Conservation (phyloP, 1,139 yeast genomes). For the Taphrina confusa region DNA sequence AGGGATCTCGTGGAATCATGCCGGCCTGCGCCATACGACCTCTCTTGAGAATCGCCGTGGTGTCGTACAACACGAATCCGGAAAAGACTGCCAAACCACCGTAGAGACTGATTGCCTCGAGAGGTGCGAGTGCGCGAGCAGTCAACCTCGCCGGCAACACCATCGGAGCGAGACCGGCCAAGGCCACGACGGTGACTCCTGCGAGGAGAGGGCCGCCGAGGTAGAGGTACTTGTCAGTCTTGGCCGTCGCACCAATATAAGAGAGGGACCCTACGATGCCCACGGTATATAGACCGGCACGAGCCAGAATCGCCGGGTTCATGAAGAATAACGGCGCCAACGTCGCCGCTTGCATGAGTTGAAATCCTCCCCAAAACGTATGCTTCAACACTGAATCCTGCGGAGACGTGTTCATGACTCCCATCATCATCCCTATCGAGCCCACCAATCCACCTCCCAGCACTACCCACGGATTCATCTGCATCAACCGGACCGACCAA, state of each 20-base stretch:
- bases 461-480: conserved; percentile 35
- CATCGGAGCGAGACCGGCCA: conserved; percentile 36
- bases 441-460: conserved; percentile 32
- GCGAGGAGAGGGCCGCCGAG: conserved; percentile 35
- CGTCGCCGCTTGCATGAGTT: conserved; percentile 32
- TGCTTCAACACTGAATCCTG: conserved; percentile 19
- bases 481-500: conserved; percentile 32
- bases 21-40: conserved; percentile 34
- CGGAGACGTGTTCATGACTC: conserved; percentile 31
- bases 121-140: conserved; percentile 29
- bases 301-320: conserved; percentile 33
- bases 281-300: conserved; percentile 34
- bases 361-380: conserved; percentile 32
- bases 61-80: conserved; percentile 31
- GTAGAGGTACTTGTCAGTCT: conserved; percentile 30
- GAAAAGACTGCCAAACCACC: conserved; percentile 35
- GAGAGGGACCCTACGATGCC: conserved; percentile 33
- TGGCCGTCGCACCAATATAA: conserved; percentile 34
- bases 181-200: conserved; percentile 32
- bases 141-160: conserved; percentile 28
- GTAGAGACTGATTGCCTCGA: conserved; percentile 26
- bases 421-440: conserved; percentile 33
- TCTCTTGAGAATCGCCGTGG: conserved; percentile 22
- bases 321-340: conserved; percentile 33
- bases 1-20: conserved; percentile 26